phyloP scores from a whole-genome alignment of 2,329 filamentous ascomycete genomes.

The Phaeoacremonium minimum region DNA sequence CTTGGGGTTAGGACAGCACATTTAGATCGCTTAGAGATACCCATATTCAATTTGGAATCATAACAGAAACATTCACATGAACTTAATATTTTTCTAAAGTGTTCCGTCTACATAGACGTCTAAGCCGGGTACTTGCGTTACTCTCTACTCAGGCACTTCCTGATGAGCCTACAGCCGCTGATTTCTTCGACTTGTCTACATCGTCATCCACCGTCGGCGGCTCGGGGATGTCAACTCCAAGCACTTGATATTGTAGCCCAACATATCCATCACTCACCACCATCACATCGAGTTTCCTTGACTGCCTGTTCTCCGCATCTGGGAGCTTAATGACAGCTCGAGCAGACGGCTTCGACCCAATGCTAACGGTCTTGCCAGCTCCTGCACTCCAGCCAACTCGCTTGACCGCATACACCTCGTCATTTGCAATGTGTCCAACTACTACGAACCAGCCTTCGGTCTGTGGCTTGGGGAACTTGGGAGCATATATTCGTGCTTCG shows the following conservation, averaged over 20 bases:
- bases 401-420: constrained; percentile 84
- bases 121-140: too few relatives aligned
- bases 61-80: too few relatives aligned
- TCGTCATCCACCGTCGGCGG: constrained; percentile 44
- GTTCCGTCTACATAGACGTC: too few relatives aligned
- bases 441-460: constrained; percentile 91
- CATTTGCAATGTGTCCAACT: constrained; percentile 60
- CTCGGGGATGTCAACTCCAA: constrained; percentile 47
- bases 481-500: constrained; percentile 77
- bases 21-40: too few relatives aligned
- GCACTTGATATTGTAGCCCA: constrained; percentile 57
- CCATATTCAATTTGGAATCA: too few relatives aligned
- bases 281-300: constrained; percentile 64
- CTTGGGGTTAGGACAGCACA: too few relatives aligned
- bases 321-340: constrained; percentile 60
- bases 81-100: too few relatives aligned
- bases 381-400: constrained; percentile 65
- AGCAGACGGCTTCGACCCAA: constrained; percentile 44
- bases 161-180: constrained; percentile 3
- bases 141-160: too few relatives aligned
- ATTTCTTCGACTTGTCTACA: constrained; percentile 36
- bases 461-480: constrained; percentile 89
- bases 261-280: constrained; percentile 87
- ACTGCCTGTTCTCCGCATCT: constrained; percentile 32
- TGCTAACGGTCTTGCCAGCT: constrained; percentile 21